Percentiles rank a stretch among this genome's conserved stretches.
These are phyloP conservation scores for Candida xiaguanensis DNA, from an alignment of 805 yeast genomes.

Conservation along the genomic window DNA sequence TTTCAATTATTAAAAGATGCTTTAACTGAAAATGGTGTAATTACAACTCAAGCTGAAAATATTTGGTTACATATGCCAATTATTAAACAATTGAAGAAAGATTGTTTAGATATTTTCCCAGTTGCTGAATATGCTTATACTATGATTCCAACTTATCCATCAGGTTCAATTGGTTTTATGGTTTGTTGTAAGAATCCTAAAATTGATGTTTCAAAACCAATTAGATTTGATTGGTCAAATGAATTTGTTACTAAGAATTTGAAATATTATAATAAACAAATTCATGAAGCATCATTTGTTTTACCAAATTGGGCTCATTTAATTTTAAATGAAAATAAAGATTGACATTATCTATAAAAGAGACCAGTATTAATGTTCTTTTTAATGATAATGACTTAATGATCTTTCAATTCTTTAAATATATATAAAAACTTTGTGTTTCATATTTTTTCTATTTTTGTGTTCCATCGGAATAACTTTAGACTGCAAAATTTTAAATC, in stretches of 20 bases:
- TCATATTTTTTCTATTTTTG: neutral
- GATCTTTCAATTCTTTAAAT: neutral
- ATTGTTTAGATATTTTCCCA: slow-evolving; percentile 83
- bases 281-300: slow-evolving; percentile 86
- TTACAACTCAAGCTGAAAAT: slow-evolving; percentile 92
- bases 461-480: slow-evolving; percentile 3
- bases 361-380: neutral
- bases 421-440: neutral
- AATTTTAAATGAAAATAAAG: slow-evolving; percentile 28
- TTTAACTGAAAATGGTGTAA: slow-evolving; percentile 88
- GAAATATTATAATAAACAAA: slow-evolving; percentile 78
- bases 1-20: slow-evolving; percentile 81
- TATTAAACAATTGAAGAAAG: slow-evolving; percentile 75
- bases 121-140: slow-evolving; percentile 88
- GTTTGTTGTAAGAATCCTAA: slow-evolving; percentile 77
- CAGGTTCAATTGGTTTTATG: slow-evolving; percentile 98
- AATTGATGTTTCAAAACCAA: slow-evolving; percentile 65
- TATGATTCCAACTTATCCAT: slow-evolving; percentile 93
- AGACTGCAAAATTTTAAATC: neutral
- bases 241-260: slow-evolving; percentile 62
- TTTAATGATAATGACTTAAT: slow-evolving; percentile 1
- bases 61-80: slow-evolving; percentile 89
- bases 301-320: slow-evolving; percentile 86
- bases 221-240: slow-evolving; percentile 54
- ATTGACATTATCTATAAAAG: slow-evolving; percentile 7